Base-by-base conservation (phyloP, 2,329 filamentous ascomycete species). In the Botrytis aclada region DNA sequence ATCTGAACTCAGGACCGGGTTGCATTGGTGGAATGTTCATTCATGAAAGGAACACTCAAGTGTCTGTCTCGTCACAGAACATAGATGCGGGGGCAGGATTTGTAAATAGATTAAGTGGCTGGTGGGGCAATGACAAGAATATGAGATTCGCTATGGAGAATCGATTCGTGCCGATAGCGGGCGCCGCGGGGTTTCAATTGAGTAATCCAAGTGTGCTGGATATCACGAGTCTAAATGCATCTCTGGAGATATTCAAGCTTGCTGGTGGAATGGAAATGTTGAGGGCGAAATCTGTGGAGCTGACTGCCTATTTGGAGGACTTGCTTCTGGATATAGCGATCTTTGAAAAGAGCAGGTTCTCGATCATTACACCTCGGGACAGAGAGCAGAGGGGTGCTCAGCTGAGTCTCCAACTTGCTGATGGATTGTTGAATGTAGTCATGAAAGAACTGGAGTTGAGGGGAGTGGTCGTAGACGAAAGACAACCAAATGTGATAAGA, bases 121-220 rank as follows among this genome's bases (percentile, higher is more conserved):
- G 93, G 93, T 95, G 92, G 92, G 92, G 92, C 41, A 91, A 89
- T 73, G 88, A 92, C 80, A 93, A 92, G 78, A 81, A 81, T 61
- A 89, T 86, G 43, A 85, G 93, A 4, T 95, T 95, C 81, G 83
- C 84, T n/a, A 95, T 95, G 93, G 87, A 88, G n/a, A 94, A 91
- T 67, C 80, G 86, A 81, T 94, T 94, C 80, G 83, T 88, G 20
- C 92, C 93, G 5, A 92, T 92, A 66, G 84, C 87, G 4, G 92
- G 93, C 32, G 93, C 93, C 1, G 90, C 89, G 16, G 93, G 92
- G 4, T 95, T 91, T 80, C 92, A 95, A 80, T 82, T 95, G 54
- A 92, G 89, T 61, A 95, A 95, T 78, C 92, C 92, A 0, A 91
- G 88, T 43, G 89, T 92, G 25, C 83, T 94, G n/a, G 92, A 94